Evolutionary conservation across 2,329 filamentous ascomycete species (phyloP).

Genomic region (Microcyclospora tardicrescens): DNA sequence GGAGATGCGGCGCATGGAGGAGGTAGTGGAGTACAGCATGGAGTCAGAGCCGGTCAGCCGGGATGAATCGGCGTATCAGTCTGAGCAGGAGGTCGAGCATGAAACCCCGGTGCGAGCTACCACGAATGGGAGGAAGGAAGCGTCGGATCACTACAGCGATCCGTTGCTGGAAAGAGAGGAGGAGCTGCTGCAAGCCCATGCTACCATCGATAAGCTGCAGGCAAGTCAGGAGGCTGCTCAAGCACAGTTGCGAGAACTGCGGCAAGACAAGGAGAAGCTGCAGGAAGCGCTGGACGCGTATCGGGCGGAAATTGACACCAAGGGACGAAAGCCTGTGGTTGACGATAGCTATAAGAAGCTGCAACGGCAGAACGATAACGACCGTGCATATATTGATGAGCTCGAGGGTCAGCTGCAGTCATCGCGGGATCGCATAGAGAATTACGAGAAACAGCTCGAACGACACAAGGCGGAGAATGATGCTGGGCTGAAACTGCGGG

Average conservation of each 20-base stretch:
- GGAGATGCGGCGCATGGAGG: slow-evolving; percentile 21
- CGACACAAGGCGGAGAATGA: slow-evolving; percentile 30
- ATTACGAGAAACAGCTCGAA: slow-evolving; percentile 33
- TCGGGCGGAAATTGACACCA: slow-evolving; percentile 31
- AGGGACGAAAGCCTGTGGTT: slow-evolving; percentile 21
- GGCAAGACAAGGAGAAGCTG: slow-evolving; percentile 30
- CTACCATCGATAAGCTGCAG: slow-evolving; percentile 32
- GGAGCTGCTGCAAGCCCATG: slow-evolving; percentile 35
- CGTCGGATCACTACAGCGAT: slow-evolving; percentile 23
- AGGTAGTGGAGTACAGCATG: slow-evolving; percentile 10
- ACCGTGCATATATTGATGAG: slow-evolving; percentile 38
- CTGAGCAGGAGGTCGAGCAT: slow-evolving; percentile 14
- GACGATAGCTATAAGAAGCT: slow-evolving; percentile 33
- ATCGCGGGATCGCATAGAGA: slow-evolving; percentile 31
- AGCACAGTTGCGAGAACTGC: slow-evolving; percentile 29
- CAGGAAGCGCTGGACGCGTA: slow-evolving; percentile 37
- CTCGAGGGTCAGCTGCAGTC: slow-evolving; percentile 35
- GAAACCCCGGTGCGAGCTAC: slow-evolving; percentile 3
- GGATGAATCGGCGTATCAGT: slow-evolving; percentile 19
- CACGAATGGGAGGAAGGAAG: slow-evolving; percentile 9
- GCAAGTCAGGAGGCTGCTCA: slow-evolving; percentile 27
- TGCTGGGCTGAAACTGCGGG: slow-evolving; percentile 35
- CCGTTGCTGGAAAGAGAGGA: slow-evolving; percentile 38
- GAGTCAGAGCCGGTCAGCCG: slow-evolving; percentile 17
- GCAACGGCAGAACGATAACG: slow-evolving; percentile 30